phyloP scores from a whole-genome alignment of 768 basidiomycete species.

The Amanita exitialis region DNA sequence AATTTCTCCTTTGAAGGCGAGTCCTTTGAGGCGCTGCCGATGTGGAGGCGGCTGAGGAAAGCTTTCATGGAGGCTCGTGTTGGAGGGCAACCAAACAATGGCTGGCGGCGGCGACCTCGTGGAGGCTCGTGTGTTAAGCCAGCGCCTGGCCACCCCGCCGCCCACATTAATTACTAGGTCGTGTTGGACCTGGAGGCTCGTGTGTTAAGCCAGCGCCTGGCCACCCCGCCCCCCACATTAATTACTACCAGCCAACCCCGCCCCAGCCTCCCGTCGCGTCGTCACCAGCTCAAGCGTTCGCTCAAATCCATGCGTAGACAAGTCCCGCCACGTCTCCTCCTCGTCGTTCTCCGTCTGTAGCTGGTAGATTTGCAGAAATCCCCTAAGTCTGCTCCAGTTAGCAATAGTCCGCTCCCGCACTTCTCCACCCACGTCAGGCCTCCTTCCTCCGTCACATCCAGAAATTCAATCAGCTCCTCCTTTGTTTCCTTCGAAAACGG shows the following conservation, averaged over 20 bases:
- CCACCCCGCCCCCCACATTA: too few relatives aligned
- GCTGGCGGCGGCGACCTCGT: too few relatives aligned
- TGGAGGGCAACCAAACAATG: not conserved
- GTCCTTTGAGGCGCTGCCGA: conserved; percentile 58
- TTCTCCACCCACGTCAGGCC: conserved; percentile 45
- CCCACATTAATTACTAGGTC: too few relatives aligned
- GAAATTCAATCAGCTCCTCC: conserved; percentile 64
- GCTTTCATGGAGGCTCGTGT: conserved; percentile 57
- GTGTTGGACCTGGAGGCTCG: too few relatives aligned
- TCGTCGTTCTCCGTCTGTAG: conserved; percentile 81
- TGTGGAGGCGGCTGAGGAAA: conserved; percentile 67
- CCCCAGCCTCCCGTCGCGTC: conserved; percentile 38
- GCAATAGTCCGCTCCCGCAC: not conserved
- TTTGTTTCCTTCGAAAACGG: conserved; percentile 73
- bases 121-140: too few relatives aligned
- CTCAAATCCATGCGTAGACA: conserved; percentile 72
- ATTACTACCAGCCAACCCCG: too few relatives aligned
- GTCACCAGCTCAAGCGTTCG: conserved; percentile 47
- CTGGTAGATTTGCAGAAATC: conserved; percentile 77
- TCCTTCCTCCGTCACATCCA: conserved; percentile 66
- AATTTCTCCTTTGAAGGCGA: conserved; percentile 23
- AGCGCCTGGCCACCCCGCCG: too few relatives aligned
- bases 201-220: too few relatives aligned
- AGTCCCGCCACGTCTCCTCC: conserved; percentile 77
- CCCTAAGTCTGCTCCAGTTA: conserved; percentile 47